Conservation (phyloP, 2,329 filamentous ascomycete genomes). For the Penicillium palitans region DNA sequence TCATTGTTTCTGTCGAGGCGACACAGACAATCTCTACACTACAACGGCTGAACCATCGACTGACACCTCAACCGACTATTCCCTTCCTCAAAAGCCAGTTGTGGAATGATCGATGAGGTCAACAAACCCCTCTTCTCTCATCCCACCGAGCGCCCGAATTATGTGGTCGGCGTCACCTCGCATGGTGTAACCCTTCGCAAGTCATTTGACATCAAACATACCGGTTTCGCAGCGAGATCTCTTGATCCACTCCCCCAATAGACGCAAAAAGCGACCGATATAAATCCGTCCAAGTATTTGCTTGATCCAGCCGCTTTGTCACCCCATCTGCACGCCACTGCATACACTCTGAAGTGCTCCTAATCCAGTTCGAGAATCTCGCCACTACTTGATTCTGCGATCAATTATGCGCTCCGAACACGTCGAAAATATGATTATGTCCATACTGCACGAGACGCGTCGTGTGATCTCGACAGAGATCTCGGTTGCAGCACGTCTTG, state of each 20-base stretch:
- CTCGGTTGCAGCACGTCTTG: constrained; percentile 9
- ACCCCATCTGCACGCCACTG: constrained; percentile 5
- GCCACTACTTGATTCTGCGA: constrained; percentile 22
- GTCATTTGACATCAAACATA: constrained; percentile 54
- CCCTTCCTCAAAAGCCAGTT: neutral
- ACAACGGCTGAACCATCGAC: constrained; percentile 42
- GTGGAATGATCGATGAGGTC: constrained; percentile 73
- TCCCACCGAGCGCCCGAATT: constrained; percentile 62
- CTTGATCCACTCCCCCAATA: constrained; percentile 31
- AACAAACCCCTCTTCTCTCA: constrained; percentile 68
- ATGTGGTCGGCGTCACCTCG: constrained; percentile 51
- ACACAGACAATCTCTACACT: constrained; percentile 61
- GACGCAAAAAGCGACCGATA: constrained; percentile 25
- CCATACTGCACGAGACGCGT: constrained; percentile 12
- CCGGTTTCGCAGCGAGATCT: constrained; percentile 55
- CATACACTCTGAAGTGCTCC: constrained; percentile 13
- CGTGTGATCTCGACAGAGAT: constrained; percentile 19
- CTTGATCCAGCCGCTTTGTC: neutral
- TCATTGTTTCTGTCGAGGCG: constrained; percentile 74
- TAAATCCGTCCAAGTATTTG: neutral
- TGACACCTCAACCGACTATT: neutral
- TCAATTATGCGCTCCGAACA: constrained; percentile 16
- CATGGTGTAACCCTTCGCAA: constrained; percentile 52
- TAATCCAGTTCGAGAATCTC: constrained; percentile 23
- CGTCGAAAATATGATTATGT: constrained; percentile 14